Percentiles rank a stretch among this genome's conserved stretches.
phyloP scores from a whole-genome alignment of 2,329 filamentous ascomycete genomes.

The Beauveria sp. region DNA sequence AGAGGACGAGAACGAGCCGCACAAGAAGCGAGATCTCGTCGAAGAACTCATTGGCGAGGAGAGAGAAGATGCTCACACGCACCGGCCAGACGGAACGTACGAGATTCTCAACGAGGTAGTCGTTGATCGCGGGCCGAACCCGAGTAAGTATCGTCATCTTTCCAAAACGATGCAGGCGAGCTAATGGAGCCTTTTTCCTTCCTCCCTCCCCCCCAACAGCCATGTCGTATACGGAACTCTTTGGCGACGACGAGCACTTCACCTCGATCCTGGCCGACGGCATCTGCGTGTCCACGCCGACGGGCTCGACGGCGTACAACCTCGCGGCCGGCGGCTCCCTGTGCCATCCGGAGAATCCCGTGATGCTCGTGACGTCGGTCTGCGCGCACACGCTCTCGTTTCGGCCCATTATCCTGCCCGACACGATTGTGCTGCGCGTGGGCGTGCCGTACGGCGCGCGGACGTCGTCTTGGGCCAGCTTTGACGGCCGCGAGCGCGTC shows the following conservation, averaged over 20 bases:
- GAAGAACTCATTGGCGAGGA: slow-evolving; percentile 87
- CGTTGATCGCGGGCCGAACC: slow-evolving; percentile 85
- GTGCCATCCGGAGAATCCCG: slow-evolving; percentile 92
- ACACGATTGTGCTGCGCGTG: slow-evolving; percentile 87
- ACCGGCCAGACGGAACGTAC: slow-evolving; percentile 73
- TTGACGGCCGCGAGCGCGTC: slow-evolving; percentile 86
- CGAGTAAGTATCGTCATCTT: slow-evolving; percentile 54
- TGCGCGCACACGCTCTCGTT: slow-evolving; percentile 94
- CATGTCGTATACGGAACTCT: slow-evolving; percentile 87
- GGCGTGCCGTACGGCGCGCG: slow-evolving; percentile 93
- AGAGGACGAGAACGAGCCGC: slow-evolving; percentile 30
- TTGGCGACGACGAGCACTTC: slow-evolving; percentile 91
- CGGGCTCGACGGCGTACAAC: slow-evolving; percentile 91
- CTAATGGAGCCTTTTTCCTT: neutral
- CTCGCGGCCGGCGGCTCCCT: slow-evolving; percentile 90
- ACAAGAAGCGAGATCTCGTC: slow-evolving; percentile 58
- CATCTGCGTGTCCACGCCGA: slow-evolving; percentile 88
- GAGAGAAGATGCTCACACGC: slow-evolving; percentile 74
- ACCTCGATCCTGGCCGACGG: slow-evolving; percentile 91
- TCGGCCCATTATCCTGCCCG: slow-evolving; percentile 90
- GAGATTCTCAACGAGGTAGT: slow-evolving; percentile 98
- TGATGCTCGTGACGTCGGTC: slow-evolving; percentile 89
- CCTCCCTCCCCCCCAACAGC: slow-evolving; percentile 37
- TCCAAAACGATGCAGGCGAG: neutral
- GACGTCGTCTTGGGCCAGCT: slow-evolving; percentile 91